Percentiles rank a stretch among this genome's conserved stretches.
These are phyloP conservation scores for Cyclotella cryptica DNA, from an alignment of 108 stramenopile genomes.

Conservation along the genomic window DNA sequence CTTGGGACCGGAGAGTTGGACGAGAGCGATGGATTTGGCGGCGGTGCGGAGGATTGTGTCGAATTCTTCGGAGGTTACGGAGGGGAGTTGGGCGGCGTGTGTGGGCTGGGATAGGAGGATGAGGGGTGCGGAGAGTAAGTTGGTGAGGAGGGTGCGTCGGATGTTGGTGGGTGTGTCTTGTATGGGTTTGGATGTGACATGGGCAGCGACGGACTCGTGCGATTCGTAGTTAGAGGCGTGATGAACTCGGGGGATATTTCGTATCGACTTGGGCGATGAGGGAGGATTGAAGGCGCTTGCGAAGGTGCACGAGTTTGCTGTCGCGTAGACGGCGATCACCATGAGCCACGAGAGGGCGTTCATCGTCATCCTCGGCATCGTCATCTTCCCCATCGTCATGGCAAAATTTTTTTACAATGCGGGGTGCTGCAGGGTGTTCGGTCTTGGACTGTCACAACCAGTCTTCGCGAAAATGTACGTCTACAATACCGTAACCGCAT, in stretches of 20 bases:
- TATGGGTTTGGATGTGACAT: not conserved
- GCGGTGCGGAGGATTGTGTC: constrained; percentile 68
- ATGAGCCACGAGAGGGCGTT: not conserved
- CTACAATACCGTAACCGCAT: no score
- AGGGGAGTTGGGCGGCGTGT: constrained; percentile 58
- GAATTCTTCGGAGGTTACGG: constrained; percentile 80
- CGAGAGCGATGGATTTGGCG: constrained; percentile 63
- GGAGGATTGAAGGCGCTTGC: not conserved
- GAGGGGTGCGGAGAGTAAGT: constrained; percentile 2
- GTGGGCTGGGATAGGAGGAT: constrained; percentile 14
- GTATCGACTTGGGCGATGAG: not conserved
- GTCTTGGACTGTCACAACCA: no score
- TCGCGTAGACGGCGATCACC: not conserved
- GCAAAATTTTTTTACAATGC: no score
- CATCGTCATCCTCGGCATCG: not conserved
- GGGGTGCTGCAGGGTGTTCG: no score
- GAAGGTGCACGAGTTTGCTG: not conserved
- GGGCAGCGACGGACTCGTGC: not conserved
- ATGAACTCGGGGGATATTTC: not conserved
- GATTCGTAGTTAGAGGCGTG: not conserved
- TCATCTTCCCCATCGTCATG: no score
- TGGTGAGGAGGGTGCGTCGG: constrained; percentile 12
- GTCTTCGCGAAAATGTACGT: no score
- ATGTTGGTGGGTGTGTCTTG: not conserved
- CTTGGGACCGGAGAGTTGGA: constrained; percentile 81